Base-by-base conservation (phyloP, 306 rosid species). In the Boehmeria nivea region DNA sequence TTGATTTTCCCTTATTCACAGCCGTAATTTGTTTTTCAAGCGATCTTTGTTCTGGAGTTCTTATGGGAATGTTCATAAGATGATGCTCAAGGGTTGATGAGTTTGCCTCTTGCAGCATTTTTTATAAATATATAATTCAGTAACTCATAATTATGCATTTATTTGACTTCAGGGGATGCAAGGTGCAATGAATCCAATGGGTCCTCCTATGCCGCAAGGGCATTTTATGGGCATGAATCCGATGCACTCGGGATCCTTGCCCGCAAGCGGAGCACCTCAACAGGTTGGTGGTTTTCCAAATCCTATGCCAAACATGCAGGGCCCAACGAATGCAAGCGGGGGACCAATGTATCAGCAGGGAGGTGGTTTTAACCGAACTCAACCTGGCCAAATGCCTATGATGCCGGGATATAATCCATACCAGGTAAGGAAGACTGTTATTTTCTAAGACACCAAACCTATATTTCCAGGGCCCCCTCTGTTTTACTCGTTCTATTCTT, bases 151-250 rank as follows among this genome's bases (percentile, higher is more conserved):
- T n/a, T n/a, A n/a, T n/a, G n/a, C n/a, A n/a, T n/a, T n/a, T n/a
- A n/a, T n/a, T n/a, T n/a, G n/a, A n/a, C n/a, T n/a, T n/a, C 61
- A 89, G 97, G 94, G 95, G 39, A 87, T 91, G 85, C 98, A 87
- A 81, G 96, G 96, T 50, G 50, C 75, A 11, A 80, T 91, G 82
- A 87, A 82, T 73, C 98, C 84, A 79, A 82, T 87, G 84, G 89
- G 73, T 68, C 78, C 73, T 72, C 86, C 81, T 18, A 76, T 78
- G 72, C 82, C 77, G 23, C 98, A 84, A 63, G 93, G 88, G 65
- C 98, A 80, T 78, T 91, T 63, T 65, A 78, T 75, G 82, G 96
- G 96, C 79, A 81, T 87, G 95, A 91, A 81, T 59, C 96, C 81
- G 50, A 81, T 89, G 93, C 97, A 85, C 77, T 81, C 91, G 14